Base-by-base conservation (phyloP, 371 early-diverging fungal genomes). In the Rhizopus delemar region DNA sequence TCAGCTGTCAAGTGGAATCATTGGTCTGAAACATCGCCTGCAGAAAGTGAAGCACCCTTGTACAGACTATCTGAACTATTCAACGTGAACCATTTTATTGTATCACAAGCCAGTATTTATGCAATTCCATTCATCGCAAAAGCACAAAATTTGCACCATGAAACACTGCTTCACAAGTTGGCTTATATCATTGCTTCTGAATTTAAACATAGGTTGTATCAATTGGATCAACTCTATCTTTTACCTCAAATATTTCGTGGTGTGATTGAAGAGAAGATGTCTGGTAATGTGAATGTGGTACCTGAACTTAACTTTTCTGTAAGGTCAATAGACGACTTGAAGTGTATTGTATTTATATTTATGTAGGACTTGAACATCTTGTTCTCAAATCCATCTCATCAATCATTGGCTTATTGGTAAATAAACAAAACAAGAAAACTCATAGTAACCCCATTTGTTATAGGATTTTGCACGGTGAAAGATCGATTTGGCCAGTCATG, bases 401-500 rank as follows among this genome's bases (percentile, higher is more conserved):
- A 76, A 33, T 78, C 86, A 7, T 68, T 92, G 34, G 83, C 84
- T 43, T 88, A 92, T 64, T 92, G 93, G 78, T 74, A 70, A 34
- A 15, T 4, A 33, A 49, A 32, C 34, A 41, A 50, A 31, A 29
- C 9, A 6, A 2, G 4, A 52, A 31, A 15, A 38, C n/a, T 52
- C 8, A 11, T 29, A 22, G 2, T 49, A 12, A 32, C 28, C 29
- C 15, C 13, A 36, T 49, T 5, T 15, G 7, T 41, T 31, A 15
- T 43, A 77, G 78, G 93, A 86, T 91, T 48, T 53, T 78, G 11
- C 90, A 92, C 64, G 94, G 94, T 31, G 90, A 91, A 62, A 81
- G 84, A 51, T 87, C 92, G 0, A 91, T 93, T 1, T 94, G 93
- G 93, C 94, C 92, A 5, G 73, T 85, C 51, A 59, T 94, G 16